Evolutionary conservation across 495 filamentous ascomycete species (phyloP).

Genomic region (Bathelium albidoporum): DNA sequence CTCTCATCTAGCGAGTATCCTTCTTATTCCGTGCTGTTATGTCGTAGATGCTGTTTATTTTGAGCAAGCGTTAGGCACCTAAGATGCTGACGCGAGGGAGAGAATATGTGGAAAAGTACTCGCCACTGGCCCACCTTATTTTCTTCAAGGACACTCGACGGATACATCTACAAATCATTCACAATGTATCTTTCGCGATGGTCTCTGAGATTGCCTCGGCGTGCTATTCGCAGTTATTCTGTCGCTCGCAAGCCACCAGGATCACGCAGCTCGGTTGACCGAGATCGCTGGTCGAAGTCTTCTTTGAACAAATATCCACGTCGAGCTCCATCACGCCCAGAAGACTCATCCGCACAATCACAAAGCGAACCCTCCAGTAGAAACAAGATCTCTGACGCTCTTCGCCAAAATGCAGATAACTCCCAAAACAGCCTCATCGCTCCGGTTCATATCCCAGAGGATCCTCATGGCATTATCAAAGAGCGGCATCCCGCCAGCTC

Average conservation of each 20-base stretch:
- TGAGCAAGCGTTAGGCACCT: too few relatives aligned
- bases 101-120: background rate
- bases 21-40: background rate
- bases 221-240: background rate
- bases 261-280: background rate
- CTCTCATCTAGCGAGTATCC: background rate
- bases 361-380: conserved; percentile 9
- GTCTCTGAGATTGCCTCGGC: conserved; percentile 10
- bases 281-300: background rate
- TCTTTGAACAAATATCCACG: conserved; percentile 4
- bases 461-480: conserved; percentile 52
- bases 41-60: background rate
- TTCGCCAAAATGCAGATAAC: conserved; percentile 6
- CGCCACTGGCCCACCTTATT: background rate
- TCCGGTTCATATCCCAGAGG: conserved; percentile 49
- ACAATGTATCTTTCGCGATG: conserved; percentile 8
- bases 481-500: conserved; percentile 49
- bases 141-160: background rate
- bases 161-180: background rate
- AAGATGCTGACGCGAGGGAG: too few relatives aligned
- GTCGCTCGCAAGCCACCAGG: background rate
- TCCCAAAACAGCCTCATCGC: conserved; percentile 25
- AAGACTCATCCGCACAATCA: conserved; percentile 4
- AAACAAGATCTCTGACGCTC: conserved; percentile 20
- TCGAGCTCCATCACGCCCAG: background rate